Evolutionary conservation across 352 stramenopile species (phyloP), one percentile per base, ranked within the genome.

Genomic region (Phytophthora capsici): DNA sequence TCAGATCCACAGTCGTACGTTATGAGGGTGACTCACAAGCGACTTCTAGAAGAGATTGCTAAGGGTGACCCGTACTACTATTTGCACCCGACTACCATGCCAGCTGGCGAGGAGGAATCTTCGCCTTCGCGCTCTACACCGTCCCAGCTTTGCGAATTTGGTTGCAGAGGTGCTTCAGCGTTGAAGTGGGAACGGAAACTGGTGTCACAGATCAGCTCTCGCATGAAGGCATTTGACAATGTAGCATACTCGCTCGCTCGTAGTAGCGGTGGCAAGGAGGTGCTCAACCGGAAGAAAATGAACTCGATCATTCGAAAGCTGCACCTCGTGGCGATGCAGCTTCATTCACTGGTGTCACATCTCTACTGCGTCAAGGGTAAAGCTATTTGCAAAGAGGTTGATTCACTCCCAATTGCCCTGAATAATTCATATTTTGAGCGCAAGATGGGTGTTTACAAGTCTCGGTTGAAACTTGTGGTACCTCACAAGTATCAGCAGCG

Each of bases 241-340:
- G 62, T 88, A 20, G 84, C 84, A 8, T 93, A 93, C 56, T 86
- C 82, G 6, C 69, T 93, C n/a, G 82, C 84, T 25, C 79, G 77
- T 44, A 82, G 74, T 2, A 82, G 67, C 32, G 77, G 73, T 37
- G 78, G 76, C 3, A 81, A 86, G 37, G 80, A 90, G 36, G 50
- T 86, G 4, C 66, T 91, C 30, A 93, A 79, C 41, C 84, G 84
- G 20, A 91, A 91, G 71, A 93, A 93, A 55, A 82, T 91, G 72
- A 93, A 93, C 64, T 91, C 84, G 17, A 91, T 85, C 16, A 90
- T 93, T 28, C 82, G 84, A 4, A 93, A 93, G 52, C 56, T 93
- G 20, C 84, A 93, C 58, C 69, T 93, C 13, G 82, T 93, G 28
- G 84, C 82, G 0, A 87, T 93, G 48, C 84, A 93, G 50, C 40